Conservation (phyloP, 176 grass and related monocot species). For the Lolium rigidum region DNA sequence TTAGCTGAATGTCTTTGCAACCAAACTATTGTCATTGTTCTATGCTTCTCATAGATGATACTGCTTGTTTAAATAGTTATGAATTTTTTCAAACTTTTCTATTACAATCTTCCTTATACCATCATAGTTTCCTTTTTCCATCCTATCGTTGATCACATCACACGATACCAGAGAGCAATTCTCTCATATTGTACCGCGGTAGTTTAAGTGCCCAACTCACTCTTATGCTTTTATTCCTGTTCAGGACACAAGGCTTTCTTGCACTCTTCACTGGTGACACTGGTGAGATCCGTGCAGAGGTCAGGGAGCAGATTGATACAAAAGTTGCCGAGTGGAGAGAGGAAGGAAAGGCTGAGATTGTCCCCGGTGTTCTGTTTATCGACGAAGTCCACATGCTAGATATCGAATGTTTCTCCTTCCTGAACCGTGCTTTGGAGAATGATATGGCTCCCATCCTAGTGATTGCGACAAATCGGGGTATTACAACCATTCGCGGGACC, state of each 20-base stretch:
- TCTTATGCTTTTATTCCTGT: conserved; percentile 35
- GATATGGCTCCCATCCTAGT: conserved; percentile 95
- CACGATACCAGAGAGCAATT: too few species aligned
- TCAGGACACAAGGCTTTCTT: conserved; percentile 94
- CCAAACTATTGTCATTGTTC: neutral
- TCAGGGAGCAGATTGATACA: conserved; percentile 85
- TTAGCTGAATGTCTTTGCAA: neutral
- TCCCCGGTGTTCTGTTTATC: conserved; percentile 91
- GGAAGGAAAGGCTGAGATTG: conserved; percentile 96
- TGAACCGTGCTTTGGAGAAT: conserved; percentile 85
- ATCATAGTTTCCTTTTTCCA: neutral
- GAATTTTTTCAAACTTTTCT: neutral
- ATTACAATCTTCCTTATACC: neutral
- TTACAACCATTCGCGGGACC: conserved; percentile 83
- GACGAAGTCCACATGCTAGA: conserved; percentile 99
- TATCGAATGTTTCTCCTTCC: conserved; percentile 95
- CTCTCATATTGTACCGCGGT: too few species aligned
- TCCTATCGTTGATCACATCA: too few species aligned
- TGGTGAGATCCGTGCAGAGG: conserved; percentile 93
- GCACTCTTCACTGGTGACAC: conserved; percentile 97
- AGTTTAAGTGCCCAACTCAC: conserved; percentile 5
- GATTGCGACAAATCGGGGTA: conserved; percentile 86
- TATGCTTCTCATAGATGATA: neutral
- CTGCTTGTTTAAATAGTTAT: neutral
- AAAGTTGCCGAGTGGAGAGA: conserved; percentile 97